These are phyloP conservation scores for Paramecium caudatum DNA, from an alignment of 73 alveolate genomes.

Conservation along the genomic window DNA sequence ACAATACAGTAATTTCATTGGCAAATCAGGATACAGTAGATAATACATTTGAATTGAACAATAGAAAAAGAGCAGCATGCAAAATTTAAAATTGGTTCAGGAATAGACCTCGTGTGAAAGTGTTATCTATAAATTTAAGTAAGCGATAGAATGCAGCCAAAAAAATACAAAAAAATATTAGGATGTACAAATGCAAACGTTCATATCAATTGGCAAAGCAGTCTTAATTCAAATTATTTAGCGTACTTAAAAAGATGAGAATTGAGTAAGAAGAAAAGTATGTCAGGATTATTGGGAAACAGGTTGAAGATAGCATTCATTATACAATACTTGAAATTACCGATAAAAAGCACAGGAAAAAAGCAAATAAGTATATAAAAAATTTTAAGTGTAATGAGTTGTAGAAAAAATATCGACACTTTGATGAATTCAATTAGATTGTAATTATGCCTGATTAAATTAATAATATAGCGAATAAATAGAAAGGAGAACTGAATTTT, in stretches of 20 bases:
- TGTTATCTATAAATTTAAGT: not conserved
- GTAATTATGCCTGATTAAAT: not conserved
- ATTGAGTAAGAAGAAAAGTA: not conserved
- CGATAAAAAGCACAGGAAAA: not conserved
- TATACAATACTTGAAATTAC: not conserved
- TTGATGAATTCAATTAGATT: slow-evolving; percentile 48
- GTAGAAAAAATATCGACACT: not conserved
- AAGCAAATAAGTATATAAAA: not conserved
- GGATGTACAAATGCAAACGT: not conserved
- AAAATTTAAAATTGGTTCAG: too few species aligned
- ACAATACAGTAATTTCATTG: not conserved
- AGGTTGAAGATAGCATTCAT: not conserved
- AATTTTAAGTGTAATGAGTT: not conserved
- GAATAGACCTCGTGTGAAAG: too few species aligned
- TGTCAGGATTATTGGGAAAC: not conserved
- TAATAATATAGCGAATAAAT: not conserved
- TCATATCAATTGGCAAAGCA: not conserved
- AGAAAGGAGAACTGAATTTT: not conserved
- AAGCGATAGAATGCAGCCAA: not conserved
- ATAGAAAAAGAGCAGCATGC: not conserved
- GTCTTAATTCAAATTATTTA: not conserved
- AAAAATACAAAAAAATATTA: slow-evolving; percentile 27
- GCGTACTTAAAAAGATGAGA: not conserved
- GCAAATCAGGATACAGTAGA: slow-evolving; percentile 44
- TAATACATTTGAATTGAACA: not conserved